phyloP scores from a whole-genome alignment of 2,329 filamentous ascomycete species.

The Venturiaceae sp. region DNA sequence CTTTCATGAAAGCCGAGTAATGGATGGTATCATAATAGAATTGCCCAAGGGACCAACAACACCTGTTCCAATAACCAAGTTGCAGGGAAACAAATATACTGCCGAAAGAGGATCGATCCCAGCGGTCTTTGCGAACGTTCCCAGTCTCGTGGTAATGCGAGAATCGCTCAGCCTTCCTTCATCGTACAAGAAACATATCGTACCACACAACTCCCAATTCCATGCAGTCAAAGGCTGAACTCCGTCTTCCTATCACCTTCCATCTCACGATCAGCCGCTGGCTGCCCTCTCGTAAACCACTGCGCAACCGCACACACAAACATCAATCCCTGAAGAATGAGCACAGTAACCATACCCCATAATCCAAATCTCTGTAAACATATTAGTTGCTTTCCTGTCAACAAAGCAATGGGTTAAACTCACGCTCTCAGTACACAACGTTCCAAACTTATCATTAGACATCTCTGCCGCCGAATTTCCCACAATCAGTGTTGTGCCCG shows the following conservation, averaged over 20 bases:
- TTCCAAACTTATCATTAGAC: slow-evolving; percentile 6
- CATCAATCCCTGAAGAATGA: background rate
- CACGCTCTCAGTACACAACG: slow-evolving; percentile 9
- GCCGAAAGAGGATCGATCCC: no score
- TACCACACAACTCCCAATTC: background rate
- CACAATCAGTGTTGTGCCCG: background rate
- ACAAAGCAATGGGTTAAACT: background rate
- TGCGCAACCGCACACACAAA: background rate
- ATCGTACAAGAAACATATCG: no score
- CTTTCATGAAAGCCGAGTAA: no score
- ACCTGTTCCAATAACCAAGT: no score
- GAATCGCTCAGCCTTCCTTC: no score
- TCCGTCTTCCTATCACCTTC: background rate
- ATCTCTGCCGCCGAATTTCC: background rate
- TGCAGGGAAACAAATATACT: no score
- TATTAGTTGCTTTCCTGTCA: background rate
- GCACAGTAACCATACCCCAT: slow-evolving; percentile 6
- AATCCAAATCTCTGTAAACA: slow-evolving; percentile 5
- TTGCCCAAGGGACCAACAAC: no score
- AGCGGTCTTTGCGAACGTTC: no score
- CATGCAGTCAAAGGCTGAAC: background rate
- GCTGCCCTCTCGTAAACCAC: background rate
- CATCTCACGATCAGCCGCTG: background rate
- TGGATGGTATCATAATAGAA: no score
- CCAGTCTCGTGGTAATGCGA: no score